Evolutionary conservation across 495 filamentous ascomycete species (phyloP).

Genomic region (Rhizodiscina lignyota): DNA sequence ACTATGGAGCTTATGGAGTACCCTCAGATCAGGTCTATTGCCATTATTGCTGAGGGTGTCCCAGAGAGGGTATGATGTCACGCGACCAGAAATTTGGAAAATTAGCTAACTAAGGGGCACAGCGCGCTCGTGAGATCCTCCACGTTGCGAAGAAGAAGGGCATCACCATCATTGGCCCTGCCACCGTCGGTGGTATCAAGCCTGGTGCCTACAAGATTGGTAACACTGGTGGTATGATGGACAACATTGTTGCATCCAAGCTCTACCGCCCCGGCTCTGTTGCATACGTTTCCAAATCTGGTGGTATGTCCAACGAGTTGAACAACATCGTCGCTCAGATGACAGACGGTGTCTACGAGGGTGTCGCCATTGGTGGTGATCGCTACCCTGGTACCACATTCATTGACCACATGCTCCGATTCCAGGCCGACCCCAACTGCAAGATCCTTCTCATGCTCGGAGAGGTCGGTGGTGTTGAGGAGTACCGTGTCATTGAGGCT

Average conservation of each 20-base stretch:
- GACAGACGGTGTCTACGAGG: conserved; percentile 96
- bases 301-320: conserved; percentile 99
- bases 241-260: conserved; percentile 99
- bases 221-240: conserved; percentile 99
- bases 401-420: conserved; percentile 93
- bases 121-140: conserved; percentile 94
- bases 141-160: conserved; percentile 94
- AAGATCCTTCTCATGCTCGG: conserved; percentile 92
- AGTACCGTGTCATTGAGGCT: conserved; percentile 98
- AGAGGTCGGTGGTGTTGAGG: conserved; percentile 98
- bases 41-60: conserved; percentile 98
- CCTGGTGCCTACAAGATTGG: conserved; percentile 98
- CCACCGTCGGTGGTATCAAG: conserved; percentile 98
- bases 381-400: conserved; percentile 97
- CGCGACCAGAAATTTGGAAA: neutral
- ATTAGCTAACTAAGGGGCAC: neutral
- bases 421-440: conserved; percentile 88
- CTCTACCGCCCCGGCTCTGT: conserved; percentile 98
- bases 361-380: conserved; percentile 97
- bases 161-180: conserved; percentile 95
- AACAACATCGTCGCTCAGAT: conserved; percentile 97
- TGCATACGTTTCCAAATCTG: conserved; percentile 98
- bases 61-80: conserved; percentile 68
- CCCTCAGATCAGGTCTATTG: conserved; percentile 94
- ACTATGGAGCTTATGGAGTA: conserved; percentile 97